phyloP scores from a whole-genome alignment of 352 stramenopile genomes.

The Phytophthora macrochlamydospora region DNA sequence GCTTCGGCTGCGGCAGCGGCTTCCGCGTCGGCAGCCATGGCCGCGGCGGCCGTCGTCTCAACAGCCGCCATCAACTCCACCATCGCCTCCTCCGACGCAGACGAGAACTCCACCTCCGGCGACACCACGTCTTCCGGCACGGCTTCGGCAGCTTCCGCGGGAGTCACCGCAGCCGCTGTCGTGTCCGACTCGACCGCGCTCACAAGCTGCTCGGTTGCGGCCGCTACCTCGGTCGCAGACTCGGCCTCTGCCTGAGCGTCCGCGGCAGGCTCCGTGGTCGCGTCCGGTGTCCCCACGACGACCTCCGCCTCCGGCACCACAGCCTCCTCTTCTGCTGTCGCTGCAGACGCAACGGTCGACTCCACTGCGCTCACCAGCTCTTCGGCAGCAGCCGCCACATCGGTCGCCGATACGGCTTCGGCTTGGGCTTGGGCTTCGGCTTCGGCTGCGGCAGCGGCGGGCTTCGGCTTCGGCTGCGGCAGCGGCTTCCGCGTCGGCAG shows the following conservation, averaged over 20 bases:
- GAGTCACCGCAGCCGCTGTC: not conserved
- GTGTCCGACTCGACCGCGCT: not conserved
- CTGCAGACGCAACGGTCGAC: not conserved
- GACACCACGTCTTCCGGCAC: too few species aligned
- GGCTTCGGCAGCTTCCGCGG: too few species aligned
- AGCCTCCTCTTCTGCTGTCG: not conserved
- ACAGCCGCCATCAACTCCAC: not conserved
- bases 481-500: too few species aligned
- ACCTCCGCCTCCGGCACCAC: not conserved
- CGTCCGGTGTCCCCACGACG: not conserved
- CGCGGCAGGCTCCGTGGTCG: too few species aligned
- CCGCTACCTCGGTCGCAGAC: not conserved
- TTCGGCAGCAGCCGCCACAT: slow-evolving; percentile 6
- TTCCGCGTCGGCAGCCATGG: not conserved
- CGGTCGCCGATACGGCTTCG: not conserved
- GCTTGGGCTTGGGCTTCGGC: not conserved
- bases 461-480: too few species aligned
- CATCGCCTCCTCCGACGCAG: not conserved
- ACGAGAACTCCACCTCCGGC: too few species aligned
- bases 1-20: not conserved
- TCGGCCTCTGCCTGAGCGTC: too few species aligned
- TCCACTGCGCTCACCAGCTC: slow-evolving; percentile 18
- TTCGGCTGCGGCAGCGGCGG: too few species aligned
- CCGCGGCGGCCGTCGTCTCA: too few species aligned
- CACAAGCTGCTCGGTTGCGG: not conserved